Conservation (phyloP, 1,139 yeast genomes). For the Pichia sp. region DNA sequence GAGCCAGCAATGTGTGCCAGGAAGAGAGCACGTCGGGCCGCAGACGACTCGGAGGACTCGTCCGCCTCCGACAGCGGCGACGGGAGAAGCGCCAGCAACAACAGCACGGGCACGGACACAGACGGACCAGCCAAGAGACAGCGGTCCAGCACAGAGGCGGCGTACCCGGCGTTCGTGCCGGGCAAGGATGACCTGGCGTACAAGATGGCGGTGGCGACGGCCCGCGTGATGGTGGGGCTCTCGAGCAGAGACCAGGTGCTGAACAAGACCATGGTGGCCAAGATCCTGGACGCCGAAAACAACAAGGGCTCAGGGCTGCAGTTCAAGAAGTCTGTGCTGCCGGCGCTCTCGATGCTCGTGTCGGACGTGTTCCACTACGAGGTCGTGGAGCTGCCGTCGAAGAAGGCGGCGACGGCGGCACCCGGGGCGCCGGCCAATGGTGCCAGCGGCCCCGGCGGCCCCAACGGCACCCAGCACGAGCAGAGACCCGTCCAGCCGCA, state of each 20-base stretch:
- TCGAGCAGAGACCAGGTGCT: constrained; percentile 27
- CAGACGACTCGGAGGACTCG: not conserved
- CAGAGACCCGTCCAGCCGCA: not conserved
- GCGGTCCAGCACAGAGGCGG: not conserved
- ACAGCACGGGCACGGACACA: not conserved
- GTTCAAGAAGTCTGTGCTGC: constrained; percentile 25
- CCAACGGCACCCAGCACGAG: not conserved
- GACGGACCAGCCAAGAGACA: not conserved
- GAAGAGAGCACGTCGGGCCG: constrained; percentile 14
- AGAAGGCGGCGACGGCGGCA: no score
- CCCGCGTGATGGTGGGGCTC: constrained; percentile 26
- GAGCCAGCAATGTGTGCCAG: constrained; percentile 5
- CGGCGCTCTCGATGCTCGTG: constrained; percentile 14
- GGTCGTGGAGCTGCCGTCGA: constrained; percentile 26
- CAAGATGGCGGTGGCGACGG: constrained; percentile 25
- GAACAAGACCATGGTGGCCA: constrained; percentile 26
- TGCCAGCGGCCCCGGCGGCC: no score
- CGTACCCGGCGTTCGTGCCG: not conserved
- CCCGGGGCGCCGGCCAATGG: no score
- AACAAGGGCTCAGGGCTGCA: constrained; percentile 26
- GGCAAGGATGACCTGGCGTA: constrained; percentile 10
- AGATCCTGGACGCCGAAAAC: constrained; percentile 28
- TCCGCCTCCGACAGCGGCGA: not conserved
- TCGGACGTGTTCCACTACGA: constrained; percentile 24
- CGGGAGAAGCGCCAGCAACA: not conserved